A percentile compares a stretch with the other conserved stretches of the same genome.
These are phyloP conservation scores for Geotrichum restrictum DNA, from an alignment of 1,139 yeast genomes.

Conservation along the genomic window DNA sequence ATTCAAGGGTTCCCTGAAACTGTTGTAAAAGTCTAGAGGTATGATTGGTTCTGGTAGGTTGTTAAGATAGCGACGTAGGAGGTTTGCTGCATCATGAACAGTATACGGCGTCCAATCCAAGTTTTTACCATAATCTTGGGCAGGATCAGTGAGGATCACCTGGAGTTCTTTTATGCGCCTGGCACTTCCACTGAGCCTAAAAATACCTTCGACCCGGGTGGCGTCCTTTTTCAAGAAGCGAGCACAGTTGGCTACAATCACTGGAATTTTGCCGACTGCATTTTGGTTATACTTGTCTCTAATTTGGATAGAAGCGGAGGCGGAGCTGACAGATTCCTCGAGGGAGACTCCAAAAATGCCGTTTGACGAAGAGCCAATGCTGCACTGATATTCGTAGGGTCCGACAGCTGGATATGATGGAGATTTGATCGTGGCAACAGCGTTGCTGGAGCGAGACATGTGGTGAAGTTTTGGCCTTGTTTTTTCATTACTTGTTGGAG, in stretches of 20 bases:
- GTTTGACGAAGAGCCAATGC: not conserved
- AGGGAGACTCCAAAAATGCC: slow-evolving; percentile 86
- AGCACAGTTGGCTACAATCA: slow-evolving; percentile 95
- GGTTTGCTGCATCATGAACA: slow-evolving; percentile 96
- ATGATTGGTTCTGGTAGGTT: slow-evolving; percentile 89
- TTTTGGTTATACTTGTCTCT: slow-evolving; percentile 49
- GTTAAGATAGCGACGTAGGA: slow-evolving; percentile 78
- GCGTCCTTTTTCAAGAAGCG: slow-evolving; percentile 69
- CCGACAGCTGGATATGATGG: slow-evolving; percentile 8
- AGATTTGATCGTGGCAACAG: slow-evolving; percentile 19
- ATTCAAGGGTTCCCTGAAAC: slow-evolving; percentile 72
- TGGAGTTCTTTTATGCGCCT: slow-evolving; percentile 85
- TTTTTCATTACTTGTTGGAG: not conserved
- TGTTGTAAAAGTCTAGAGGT: slow-evolving; percentile 72
- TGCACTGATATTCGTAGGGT: slow-evolving; percentile 4
- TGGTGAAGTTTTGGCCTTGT: slow-evolving; percentile 32
- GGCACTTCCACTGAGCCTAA: slow-evolving; percentile 88
- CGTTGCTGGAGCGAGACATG: slow-evolving; percentile 33
- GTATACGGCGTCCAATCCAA: slow-evolving; percentile 89
- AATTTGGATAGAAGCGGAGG: slow-evolving; percentile 70
- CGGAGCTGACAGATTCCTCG: slow-evolving; percentile 63
- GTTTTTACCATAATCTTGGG: slow-evolving; percentile 74
- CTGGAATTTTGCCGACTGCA: slow-evolving; percentile 71
- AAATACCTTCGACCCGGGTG: slow-evolving; percentile 75
- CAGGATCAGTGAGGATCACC: slow-evolving; percentile 76